A percentile compares a stretch with the other conserved stretches of the same genome.
Conservation (phyloP, 2,329 filamentous ascomycete genomes). For the Akanthomyces muscarius region DNA sequence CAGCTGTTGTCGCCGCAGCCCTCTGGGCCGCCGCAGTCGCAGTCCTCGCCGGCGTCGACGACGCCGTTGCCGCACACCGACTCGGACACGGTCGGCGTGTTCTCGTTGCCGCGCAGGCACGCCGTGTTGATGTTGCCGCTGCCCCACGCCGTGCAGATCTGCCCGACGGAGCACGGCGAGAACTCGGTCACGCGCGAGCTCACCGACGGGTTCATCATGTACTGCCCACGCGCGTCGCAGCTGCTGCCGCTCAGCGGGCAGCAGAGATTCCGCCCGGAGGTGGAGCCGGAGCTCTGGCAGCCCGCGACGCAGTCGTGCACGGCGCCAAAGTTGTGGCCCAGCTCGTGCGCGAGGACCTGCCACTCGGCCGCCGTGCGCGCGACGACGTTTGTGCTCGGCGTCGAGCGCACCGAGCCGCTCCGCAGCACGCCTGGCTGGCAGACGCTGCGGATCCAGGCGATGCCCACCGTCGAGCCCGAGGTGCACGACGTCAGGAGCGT, state of each 20-base stretch:
- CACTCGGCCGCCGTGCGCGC: slow-evolving; percentile 73
- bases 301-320: slow-evolving; percentile 74
- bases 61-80: slow-evolving; percentile 87
- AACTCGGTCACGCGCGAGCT: slow-evolving; percentile 64
- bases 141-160: slow-evolving; percentile 76
- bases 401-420: slow-evolving; percentile 8
- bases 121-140: slow-evolving; percentile 66
- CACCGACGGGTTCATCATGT: slow-evolving; percentile 88
- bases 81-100: slow-evolving; percentile 69
- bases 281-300: slow-evolving; percentile 47
- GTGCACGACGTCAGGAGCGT: slow-evolving; percentile 72
- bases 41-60: slow-evolving; percentile 81
- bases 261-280: slow-evolving; percentile 47
- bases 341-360: slow-evolving; percentile 87
- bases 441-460: slow-evolving; percentile 82
- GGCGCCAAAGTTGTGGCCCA: slow-evolving; percentile 81
- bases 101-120: slow-evolving; percentile 73
- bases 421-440: slow-evolving; percentile 52
- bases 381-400: slow-evolving; percentile 72
- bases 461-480: slow-evolving; percentile 73
- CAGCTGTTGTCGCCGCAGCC: slow-evolving; percentile 67
- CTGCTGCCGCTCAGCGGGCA: slow-evolving; percentile 63
- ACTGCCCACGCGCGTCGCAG: slow-evolving; percentile 68
- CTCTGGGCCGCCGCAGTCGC: slow-evolving; percentile 72
- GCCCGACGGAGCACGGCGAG: slow-evolving; percentile 77